phyloP scores from a whole-genome alignment of 768 basidiomycete species.

The Imleria badia region DNA sequence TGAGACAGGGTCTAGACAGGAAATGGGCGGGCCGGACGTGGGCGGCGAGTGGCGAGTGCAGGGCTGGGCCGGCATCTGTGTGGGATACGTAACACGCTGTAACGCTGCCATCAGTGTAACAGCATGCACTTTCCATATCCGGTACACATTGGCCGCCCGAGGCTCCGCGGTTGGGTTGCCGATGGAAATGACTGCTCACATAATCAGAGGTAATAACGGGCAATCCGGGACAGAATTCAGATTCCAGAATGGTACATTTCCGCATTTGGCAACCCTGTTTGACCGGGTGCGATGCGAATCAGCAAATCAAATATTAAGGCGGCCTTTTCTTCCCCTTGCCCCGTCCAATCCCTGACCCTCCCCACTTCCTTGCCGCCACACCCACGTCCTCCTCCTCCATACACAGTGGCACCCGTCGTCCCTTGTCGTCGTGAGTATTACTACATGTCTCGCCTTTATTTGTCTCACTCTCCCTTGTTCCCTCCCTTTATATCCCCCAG shows the following conservation, averaged over 20 bases:
- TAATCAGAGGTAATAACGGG: constrained; percentile 34
- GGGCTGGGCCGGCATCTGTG: constrained; percentile 27
- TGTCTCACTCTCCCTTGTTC: constrained; percentile 21
- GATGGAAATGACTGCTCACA: constrained; percentile 24
- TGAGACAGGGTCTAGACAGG: constrained; percentile 8
- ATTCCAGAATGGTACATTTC: constrained; percentile 13
- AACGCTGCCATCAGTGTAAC: constrained; percentile 23
- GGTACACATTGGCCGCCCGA: constrained; percentile 22
- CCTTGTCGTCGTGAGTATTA: constrained; percentile 22
- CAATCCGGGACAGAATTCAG: constrained; percentile 25
- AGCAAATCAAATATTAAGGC: constrained; percentile 41
- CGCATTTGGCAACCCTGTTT: constrained; percentile 18
- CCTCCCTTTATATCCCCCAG: constrained; percentile 11
- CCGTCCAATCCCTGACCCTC: constrained; percentile 26
- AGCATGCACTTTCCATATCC: constrained; percentile 23
- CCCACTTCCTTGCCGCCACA: constrained; percentile 22
- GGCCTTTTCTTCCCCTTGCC: constrained; percentile 24
- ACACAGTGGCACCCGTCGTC: not conserved
- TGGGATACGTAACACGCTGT: constrained; percentile 26
- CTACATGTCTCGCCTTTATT: constrained; percentile 2
- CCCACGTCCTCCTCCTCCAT: not conserved
- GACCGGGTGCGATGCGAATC: constrained; percentile 35
- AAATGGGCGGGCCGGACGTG: constrained; percentile 16
- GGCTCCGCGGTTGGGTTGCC: constrained; percentile 34
- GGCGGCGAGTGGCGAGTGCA: constrained; percentile 26